These are phyloP conservation scores for Penicillium canescens DNA, from an alignment of 495 filamentous ascomycete species.

Conservation along the genomic window DNA sequence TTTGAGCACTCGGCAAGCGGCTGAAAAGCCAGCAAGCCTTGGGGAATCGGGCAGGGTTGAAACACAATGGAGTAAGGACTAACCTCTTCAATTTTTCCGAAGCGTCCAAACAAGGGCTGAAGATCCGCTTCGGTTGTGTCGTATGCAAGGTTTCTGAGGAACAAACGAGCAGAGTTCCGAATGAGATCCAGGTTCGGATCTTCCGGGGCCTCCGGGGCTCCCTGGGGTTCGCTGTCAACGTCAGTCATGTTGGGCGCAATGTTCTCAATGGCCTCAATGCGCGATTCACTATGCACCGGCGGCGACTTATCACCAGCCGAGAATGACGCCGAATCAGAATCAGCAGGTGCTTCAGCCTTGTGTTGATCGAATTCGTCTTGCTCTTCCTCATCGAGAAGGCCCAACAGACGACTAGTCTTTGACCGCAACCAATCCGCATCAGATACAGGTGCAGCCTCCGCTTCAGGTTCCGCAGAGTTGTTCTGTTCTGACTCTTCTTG, in stretches of 20 bases:
- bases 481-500: slow-evolving; percentile 23
- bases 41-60: slow-evolving; percentile 4
- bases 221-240: slow-evolving; percentile 19
- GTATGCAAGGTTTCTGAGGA: slow-evolving; percentile 88
- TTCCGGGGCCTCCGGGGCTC: slow-evolving; percentile 18
- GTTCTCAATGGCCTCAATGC: slow-evolving; percentile 22
- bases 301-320: slow-evolving; percentile 4
- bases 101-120: slow-evolving; percentile 63
- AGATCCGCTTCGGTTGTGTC: slow-evolving; percentile 76
- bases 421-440: slow-evolving; percentile 94
- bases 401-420: slow-evolving; percentile 86
- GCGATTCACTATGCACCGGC: slow-evolving; percentile 19
- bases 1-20: slow-evolving; percentile 37
- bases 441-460: slow-evolving; percentile 29
- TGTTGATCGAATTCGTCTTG: slow-evolving; percentile 34
- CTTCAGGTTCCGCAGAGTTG: slow-evolving; percentile 14
- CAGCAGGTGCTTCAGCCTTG: slow-evolving; percentile 16
- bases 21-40: slow-evolving; percentile 7
- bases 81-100: slow-evolving; percentile 86
- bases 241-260: slow-evolving; percentile 21
- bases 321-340: not conserved
- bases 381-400: slow-evolving; percentile 72
- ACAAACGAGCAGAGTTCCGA: slow-evolving; percentile 63
- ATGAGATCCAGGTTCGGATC: slow-evolving; percentile 46
- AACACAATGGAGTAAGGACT: slow-evolving; percentile 33